These are phyloP conservation scores for Megacollybia marginata DNA, from an alignment of 768 basidiomycete species.

Conservation along the genomic window DNA sequence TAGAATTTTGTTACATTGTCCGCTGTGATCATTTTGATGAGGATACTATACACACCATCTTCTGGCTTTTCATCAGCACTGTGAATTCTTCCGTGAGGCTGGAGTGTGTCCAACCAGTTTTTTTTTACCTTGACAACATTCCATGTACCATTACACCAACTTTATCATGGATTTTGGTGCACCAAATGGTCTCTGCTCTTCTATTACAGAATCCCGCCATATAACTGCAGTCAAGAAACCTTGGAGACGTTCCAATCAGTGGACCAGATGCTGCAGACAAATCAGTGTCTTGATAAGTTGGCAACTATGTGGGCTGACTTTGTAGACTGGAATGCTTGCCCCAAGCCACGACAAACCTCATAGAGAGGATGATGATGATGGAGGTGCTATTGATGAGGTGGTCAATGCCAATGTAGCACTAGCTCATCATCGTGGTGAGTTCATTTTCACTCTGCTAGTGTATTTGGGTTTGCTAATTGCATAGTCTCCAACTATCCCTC, in stretches of 20 bases:
- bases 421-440: constrained; percentile 6
- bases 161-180: constrained; percentile 10
- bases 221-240: constrained; percentile 11
- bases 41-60: constrained; percentile 8
- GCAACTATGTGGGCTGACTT: neutral
- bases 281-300: constrained; percentile 7
- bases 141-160: constrained; percentile 10
- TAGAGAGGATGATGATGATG: constrained; percentile 5
- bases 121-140: constrained; percentile 12
- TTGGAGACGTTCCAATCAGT: constrained; percentile 8
- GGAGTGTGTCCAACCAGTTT: constrained; percentile 4
- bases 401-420: constrained; percentile 5
- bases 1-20: constrained; percentile 19
- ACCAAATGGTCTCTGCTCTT: constrained; percentile 9
- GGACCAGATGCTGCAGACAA: constrained; percentile 2
- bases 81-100: constrained; percentile 6
- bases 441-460: neutral
- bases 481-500: constrained; percentile 10
- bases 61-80: constrained; percentile 5
- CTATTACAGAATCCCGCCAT: constrained; percentile 6
- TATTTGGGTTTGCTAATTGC: neutral
- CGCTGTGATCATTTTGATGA: constrained; percentile 6
- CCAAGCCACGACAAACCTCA: neutral
- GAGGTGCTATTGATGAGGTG: neutral
- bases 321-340: neutral